Conservation (phyloP, 2,329 filamentous ascomycete genomes). For the Cadophora luteo-olivacea region DNA sequence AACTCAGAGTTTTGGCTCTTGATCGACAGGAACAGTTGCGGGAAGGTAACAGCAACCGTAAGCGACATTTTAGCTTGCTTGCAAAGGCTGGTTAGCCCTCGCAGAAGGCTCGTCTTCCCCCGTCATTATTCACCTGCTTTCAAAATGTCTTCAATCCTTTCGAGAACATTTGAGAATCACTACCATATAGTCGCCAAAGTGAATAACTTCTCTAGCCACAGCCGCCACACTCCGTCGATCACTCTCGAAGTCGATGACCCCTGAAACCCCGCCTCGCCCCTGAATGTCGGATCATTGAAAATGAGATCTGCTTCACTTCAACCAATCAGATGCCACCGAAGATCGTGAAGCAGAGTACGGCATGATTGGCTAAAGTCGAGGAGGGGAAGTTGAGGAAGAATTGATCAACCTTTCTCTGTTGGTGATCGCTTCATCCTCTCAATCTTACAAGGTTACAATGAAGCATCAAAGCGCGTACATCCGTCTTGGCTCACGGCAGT, state of each 20-base stretch:
- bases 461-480: neutral
- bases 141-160: no score
- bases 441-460: neutral
- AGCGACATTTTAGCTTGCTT: constrained; percentile 5
- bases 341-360: neutral
- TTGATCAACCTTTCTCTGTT: neutral
- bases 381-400: constrained; percentile 6
- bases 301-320: constrained; percentile 1
- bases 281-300: neutral
- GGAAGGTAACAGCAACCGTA: constrained; percentile 21
- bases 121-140: neutral
- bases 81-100: neutral
- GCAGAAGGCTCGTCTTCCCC: neutral
- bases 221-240: constrained; percentile 16
- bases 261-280: neutral
- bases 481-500: constrained; percentile 15
- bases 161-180: neutral
- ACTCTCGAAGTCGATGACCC: neutral
- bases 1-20: neutral
- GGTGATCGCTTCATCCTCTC: neutral
- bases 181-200: no score
- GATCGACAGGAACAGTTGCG: constrained; percentile 7
- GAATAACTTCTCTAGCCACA: no score
- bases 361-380: constrained; percentile 4
- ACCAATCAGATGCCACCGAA: constrained; percentile 2